Base-by-base conservation (phyloP, 345 rosid species). In the Populus nigra region DNA sequence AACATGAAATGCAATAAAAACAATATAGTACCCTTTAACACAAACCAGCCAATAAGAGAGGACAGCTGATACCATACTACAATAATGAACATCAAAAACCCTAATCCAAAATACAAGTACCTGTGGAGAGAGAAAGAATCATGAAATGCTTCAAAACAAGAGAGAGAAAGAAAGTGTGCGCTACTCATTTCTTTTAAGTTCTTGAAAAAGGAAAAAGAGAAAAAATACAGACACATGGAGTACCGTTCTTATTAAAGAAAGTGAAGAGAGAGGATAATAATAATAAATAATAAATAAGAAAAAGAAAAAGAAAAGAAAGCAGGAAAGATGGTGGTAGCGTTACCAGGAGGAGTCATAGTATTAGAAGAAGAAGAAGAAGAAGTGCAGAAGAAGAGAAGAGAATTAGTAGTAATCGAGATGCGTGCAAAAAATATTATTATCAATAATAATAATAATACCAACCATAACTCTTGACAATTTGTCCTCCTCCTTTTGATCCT, bases 331-430 rank as follows among this genome's bases (percentile, higher is more conserved):
- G 77, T 63, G 39, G 74, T 45, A 45, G 62, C 5, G 65, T 9
- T 10, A 10, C 13, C 3, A 65, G 36, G 23, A 82, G 57, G 8
- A 29, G 70, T 33, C 69, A 49, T 8, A 33, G 82, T n/a, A 43
- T 43, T 43, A 43, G 15, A 41, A 70, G 67, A 18, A 69, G 76
- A 65, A 74, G 55, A 71, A 39, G 73, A 23, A 71, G 35, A 50
- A 29, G 55, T 53, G 68, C 13, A 63, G 66, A 68, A 25, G 73
- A 75, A 71, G 41, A 78, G 76, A 69, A 68, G 73, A 62, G 76
- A 38, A 50, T 23, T 2, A 27, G 45, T 23, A 55, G 22, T 73
- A 35, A 18, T 83, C 83, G 94, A 89, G 90, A 88, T 87, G 96
- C 90, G 91, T 86, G 94, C 85, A 61, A 5, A 59, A 23, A 59